Percentiles rank a stretch among this genome's conserved stretches.
Conservation (phyloP, 129 eudicot species). For the Heracleum sosnowskyi region DNA sequence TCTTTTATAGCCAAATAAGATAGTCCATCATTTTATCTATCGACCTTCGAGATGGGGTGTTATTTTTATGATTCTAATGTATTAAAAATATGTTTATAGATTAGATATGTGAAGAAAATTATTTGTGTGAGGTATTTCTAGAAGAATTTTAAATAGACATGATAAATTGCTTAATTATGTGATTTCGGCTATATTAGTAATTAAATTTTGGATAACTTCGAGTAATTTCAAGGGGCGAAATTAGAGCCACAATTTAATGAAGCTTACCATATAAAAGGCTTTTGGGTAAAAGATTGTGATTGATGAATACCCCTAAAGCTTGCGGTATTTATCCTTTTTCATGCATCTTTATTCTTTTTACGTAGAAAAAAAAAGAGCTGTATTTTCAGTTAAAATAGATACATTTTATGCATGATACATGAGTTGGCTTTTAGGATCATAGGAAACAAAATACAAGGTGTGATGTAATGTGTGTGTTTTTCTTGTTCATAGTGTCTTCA, state of each 20-base stretch:
- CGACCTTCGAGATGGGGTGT: too few relatives aligned
- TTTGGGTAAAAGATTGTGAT: background rate
- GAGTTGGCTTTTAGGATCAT: background rate
- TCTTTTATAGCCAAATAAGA: too few relatives aligned
- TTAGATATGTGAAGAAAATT: too few relatives aligned
- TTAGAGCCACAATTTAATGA: background rate
- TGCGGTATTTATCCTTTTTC: background rate
- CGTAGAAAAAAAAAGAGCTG: background rate
- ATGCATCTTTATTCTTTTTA: background rate
- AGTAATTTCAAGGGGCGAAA: background rate
- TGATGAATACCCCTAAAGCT: background rate
- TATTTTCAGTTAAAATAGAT: background rate
- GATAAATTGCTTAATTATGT: too few relatives aligned
- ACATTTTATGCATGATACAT: background rate
- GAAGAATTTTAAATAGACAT: too few relatives aligned
- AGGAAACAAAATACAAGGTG: background rate
- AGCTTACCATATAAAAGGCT: background rate
- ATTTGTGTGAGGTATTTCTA: background rate
- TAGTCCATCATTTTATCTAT: too few relatives aligned
- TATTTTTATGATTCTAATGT: too few relatives aligned
- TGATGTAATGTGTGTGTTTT: background rate
- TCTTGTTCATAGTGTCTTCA: background rate
- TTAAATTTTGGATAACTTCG: background rate
- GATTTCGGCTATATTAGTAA: background rate
- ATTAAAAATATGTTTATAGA: too few relatives aligned